Percentiles rank a stretch among this genome's conserved stretches.
Evolutionary conservation across 441 rosid species (phyloP).

Genomic region (Erodium trifolium): DNA sequence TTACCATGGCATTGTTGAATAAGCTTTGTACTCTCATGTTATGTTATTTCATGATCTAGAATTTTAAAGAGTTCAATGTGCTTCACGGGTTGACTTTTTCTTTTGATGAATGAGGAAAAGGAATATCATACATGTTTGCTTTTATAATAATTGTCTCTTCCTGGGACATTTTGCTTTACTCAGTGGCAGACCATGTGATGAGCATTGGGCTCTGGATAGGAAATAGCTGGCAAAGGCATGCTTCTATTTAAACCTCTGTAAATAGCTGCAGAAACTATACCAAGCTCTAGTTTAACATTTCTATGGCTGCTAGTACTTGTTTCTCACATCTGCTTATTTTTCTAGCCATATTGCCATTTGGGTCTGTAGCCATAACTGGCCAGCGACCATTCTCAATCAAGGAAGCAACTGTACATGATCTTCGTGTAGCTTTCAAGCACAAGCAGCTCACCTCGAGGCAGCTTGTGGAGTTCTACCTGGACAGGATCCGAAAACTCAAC

Average conservation of each 20-base stretch:
- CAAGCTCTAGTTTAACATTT: background rate
- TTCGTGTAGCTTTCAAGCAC: slow-evolving; percentile 40
- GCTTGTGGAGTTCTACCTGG: slow-evolving; percentile 47
- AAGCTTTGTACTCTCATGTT: background rate
- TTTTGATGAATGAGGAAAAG: background rate
- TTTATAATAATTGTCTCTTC: too few species aligned
- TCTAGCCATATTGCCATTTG: background rate
- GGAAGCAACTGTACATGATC: slow-evolving; percentile 46
- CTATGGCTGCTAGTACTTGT: background rate
- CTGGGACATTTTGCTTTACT: too few species aligned
- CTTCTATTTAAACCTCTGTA: background rate
- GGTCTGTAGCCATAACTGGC: background rate
- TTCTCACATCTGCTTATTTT: background rate
- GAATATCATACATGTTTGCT: background rate
- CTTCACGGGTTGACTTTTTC: background rate
- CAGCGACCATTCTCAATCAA: slow-evolving; percentile 23
- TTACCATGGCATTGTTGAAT: background rate
- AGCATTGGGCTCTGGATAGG: too few species aligned
- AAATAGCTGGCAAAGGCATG: too few species aligned
- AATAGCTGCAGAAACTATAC: background rate
- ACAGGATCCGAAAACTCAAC: slow-evolving; percentile 42
- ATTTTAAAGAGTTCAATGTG: background rate
- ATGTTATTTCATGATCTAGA: background rate
- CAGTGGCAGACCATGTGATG: too few species aligned
- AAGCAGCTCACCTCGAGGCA: slow-evolving; percentile 50